Base-by-base conservation (phyloP, 305 asterid species). In the Coffea humblotiana region DNA sequence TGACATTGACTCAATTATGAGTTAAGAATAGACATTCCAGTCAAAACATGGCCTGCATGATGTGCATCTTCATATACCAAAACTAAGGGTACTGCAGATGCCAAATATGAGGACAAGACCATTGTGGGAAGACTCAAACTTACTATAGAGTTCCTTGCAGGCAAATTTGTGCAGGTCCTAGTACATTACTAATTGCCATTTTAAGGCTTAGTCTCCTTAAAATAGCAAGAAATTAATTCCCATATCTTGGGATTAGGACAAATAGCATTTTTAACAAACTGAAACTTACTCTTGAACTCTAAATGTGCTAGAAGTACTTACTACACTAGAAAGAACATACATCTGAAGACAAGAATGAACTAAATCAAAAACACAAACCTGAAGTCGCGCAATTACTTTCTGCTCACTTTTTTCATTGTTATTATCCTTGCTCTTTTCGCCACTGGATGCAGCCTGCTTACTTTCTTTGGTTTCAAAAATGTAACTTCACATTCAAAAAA, bases 301-400 rank as follows among this genome's bases (percentile, higher is more conserved):
- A 35, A 37, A 37, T 78, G 67, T 23, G 45, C 69, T 21, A 23
- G 18, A 25, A 9, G 18, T 58, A 27, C 13, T 40, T 32, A 9
- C 40, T 18, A 27, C 12, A 56, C 27, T 27, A 45, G 45, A 49
- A 75, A 49, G 15, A n/a, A 49, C 49, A 40, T 37, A 48, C n/a
- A 68, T 29, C 35, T 72, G 40, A 56, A 49, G 61, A 56, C 10
- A 75, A 23, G 15, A 23, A 76, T n/a, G 49, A 63, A 80, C 66
- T 69, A 52, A 77, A 66, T 69, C 65, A 75, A 67, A 76, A 78
- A 45, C 56, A 88, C 92, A 77, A 84, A 95, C 98, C 98, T 95
- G 98, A 85, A 96, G 98, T 78, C 98, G 86, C 68, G 95, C 92
- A 77, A 89, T 84, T 74, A 89, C 92, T 87, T 89, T 96, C 83